Evolutionary conservation across 2,329 filamentous ascomycete species (phyloP), one percentile per base, ranked within the genome.

Genomic region (Xylariaceae sp.): DNA sequence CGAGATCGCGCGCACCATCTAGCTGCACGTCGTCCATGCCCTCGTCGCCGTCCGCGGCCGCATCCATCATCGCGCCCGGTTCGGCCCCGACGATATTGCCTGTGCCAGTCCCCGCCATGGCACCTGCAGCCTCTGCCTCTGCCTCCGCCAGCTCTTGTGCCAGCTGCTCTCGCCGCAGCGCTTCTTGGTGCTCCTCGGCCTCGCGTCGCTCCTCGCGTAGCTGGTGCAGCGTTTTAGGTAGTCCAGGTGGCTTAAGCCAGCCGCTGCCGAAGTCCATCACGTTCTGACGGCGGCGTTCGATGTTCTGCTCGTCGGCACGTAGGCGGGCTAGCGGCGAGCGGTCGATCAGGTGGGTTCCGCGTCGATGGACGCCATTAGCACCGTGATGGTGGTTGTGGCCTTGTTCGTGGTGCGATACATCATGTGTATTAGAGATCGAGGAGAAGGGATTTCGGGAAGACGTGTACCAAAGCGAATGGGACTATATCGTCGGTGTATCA

Each of bases 211-310:
- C 94, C 72, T 99, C 94, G 42, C 88, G 86, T 73, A 91, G 83
- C 59, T 95, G 91, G 68, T 95, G 86, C 56, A 96, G 83, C 1
- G 92, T 96, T 77, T 97, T 99, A 54, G 84, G 71, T 53, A 96
- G 80, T 6, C 92, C 94, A 0, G 90, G 91, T 0, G 94, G 94
- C 55, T 87, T 88, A 53, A 99, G 85, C 94, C 94, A 99, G 44
- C 81, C 82, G 61, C 86, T 88, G 57, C 94, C 94, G 68, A 95
- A 96, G 65, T 91, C 88, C 47, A 87, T 83, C 32, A 97, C 87
- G 62, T 92, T 90, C 47, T 83, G 74, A 66, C 91, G 90, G 46
- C 92, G 89, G 6, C 86, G 80, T 52, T 86, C 81, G 60, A 95
- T 80, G 55, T 84, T 80, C 57, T 84, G 80, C 73, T 97, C 94